A percentile compares a stretch with the other conserved stretches of the same genome.
phyloP scores from a whole-genome alignment of 345 rosid species.

The Bretschneidera sinensis region DNA sequence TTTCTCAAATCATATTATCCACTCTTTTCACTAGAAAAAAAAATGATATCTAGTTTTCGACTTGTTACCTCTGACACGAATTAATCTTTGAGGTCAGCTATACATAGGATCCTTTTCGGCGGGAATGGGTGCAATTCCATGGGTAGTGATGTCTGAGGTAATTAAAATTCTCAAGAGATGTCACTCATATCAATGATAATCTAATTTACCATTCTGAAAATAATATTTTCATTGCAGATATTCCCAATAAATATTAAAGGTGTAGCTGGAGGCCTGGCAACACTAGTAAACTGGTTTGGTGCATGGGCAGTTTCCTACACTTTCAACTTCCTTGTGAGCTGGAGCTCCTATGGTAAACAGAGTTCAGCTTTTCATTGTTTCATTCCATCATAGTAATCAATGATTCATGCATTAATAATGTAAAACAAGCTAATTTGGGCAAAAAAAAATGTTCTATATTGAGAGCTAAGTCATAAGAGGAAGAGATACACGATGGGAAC shows the following conservation, averaged over 20 bases:
- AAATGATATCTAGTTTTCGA: not conserved
- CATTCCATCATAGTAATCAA: not conserved
- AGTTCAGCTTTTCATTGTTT: not conserved
- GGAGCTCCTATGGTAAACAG: slow-evolving; percentile 85
- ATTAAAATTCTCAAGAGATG: not conserved
- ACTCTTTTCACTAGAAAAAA: not conserved
- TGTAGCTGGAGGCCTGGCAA: slow-evolving; percentile 82
- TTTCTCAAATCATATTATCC: not conserved
- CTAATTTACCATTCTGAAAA: not conserved
- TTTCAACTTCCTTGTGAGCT: slow-evolving; percentile 80
- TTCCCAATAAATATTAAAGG: slow-evolving; percentile 95
- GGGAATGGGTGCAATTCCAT: slow-evolving; percentile 98
- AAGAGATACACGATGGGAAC: not conserved
- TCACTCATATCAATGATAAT: not conserved
- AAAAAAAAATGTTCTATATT: not conserved
- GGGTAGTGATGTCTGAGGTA: slow-evolving; percentile 99
- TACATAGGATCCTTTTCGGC: slow-evolving; percentile 78
- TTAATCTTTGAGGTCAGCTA: slow-evolving; percentile 35
- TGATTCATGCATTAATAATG: not conserved
- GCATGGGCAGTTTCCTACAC: slow-evolving; percentile 95
- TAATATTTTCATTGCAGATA: slow-evolving; percentile 42
- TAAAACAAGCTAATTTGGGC: slow-evolving; percentile 2
- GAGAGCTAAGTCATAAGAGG: not conserved
- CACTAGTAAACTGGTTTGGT: slow-evolving; percentile 92
- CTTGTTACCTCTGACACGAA: too few relatives aligned